Evolutionary conservation across 257 asterid genomes (phyloP).

Genomic region (Solanum etuberosum): DNA sequence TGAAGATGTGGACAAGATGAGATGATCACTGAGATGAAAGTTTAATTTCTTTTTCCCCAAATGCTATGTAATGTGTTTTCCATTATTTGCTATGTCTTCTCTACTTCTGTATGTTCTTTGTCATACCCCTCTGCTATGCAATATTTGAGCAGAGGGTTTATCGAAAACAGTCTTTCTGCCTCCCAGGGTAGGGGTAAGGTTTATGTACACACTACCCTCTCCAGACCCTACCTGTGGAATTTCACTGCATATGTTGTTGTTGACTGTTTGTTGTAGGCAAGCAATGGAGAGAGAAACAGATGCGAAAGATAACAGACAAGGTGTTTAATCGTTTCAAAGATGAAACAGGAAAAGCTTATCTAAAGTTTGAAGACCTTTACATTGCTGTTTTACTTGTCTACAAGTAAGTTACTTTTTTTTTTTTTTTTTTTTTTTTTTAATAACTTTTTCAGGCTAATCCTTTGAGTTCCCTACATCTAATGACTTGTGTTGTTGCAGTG

Average conservation of each 20-base stretch:
- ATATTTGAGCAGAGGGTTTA: neutral
- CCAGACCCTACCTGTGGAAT: neutral
- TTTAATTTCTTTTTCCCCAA: neutral
- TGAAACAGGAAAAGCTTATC: slow-evolving; percentile 37
- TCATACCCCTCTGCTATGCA: neutral
- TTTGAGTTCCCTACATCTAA: neutral
- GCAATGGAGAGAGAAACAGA: slow-evolving; percentile 72
- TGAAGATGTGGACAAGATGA: neutral
- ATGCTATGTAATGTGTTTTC: neutral
- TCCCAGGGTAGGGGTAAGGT: neutral
- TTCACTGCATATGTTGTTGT: neutral
- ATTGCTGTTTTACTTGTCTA: slow-evolving; percentile 76
- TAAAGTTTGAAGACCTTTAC: slow-evolving; percentile 80
- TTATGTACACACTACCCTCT: neutral
- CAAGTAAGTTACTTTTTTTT: slow-evolving; percentile 38
- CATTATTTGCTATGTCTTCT: neutral
- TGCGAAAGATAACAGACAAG: slow-evolving; percentile 41
- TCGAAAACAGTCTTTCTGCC: neutral
- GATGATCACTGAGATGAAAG: neutral
- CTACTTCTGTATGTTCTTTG: neutral
- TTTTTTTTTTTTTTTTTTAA: neutral
- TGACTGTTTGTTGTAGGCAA: slow-evolving; percentile 37
- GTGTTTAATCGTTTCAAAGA: slow-evolving; percentile 54
- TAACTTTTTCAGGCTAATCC: neutral
- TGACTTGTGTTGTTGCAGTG: slow-evolving; percentile 32